Conservation (phyloP, 768 basidiomycete genomes). For the Tremella yokohamensis region DNA sequence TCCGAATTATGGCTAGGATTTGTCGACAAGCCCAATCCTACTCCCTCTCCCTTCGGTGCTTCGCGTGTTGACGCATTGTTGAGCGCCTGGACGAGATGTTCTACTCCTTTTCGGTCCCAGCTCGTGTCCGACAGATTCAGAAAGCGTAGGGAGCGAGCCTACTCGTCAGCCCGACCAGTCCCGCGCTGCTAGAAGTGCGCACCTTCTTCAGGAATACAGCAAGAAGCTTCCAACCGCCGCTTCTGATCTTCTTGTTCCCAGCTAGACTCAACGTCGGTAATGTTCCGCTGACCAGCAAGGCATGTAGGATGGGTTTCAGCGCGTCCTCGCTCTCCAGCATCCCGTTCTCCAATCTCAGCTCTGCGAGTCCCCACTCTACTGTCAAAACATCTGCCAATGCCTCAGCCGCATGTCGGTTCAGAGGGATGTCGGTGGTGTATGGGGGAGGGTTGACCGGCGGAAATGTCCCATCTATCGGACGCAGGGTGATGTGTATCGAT, state of each 20-base stretch:
- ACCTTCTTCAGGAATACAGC: slow-evolving; percentile 78
- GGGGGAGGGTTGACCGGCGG: slow-evolving; percentile 60
- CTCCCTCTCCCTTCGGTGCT: not conserved
- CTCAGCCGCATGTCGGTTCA: slow-evolving; percentile 66
- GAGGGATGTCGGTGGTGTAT: slow-evolving; percentile 57
- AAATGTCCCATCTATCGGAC: not conserved
- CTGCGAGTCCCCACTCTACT: slow-evolving; percentile 88
- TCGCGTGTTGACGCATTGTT: slow-evolving; percentile 26
- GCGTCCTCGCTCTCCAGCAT: slow-evolving; percentile 73
- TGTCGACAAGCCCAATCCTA: not conserved
- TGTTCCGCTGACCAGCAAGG: slow-evolving; percentile 75
- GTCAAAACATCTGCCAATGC: slow-evolving; percentile 86
- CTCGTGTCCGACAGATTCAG: slow-evolving; percentile 83
- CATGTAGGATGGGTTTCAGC: slow-evolving; percentile 84
- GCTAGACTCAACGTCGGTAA: slow-evolving; percentile 80
- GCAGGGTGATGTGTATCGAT: slow-evolving; percentile 22
- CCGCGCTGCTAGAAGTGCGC: slow-evolving; percentile 3
- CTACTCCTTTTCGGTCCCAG: slow-evolving; percentile 78
- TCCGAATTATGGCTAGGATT: not conserved
- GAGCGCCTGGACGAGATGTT: slow-evolving; percentile 72
- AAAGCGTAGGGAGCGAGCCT: slow-evolving; percentile 77
- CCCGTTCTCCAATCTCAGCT: slow-evolving; percentile 79
- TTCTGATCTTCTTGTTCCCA: slow-evolving; percentile 76
- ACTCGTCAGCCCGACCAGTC: slow-evolving; percentile 4
- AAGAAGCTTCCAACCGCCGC: slow-evolving; percentile 69